Base-by-base conservation (phyloP, 2,329 filamentous ascomycete genomes). In the Xylariaceae sp. region DNA sequence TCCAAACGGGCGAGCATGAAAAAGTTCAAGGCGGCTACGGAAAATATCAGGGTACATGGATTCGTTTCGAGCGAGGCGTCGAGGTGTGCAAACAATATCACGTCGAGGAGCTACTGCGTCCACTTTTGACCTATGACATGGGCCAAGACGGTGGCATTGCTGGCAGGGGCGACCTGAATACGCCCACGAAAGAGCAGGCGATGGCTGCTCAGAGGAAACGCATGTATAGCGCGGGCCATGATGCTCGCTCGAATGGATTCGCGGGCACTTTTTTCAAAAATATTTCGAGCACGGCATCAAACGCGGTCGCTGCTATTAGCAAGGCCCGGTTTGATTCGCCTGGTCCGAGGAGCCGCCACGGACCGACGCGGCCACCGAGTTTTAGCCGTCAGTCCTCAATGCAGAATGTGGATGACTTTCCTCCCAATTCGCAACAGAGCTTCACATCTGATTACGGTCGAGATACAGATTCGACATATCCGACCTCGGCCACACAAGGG, bases 31-130 rank as follows among this genome's bases (percentile, higher is more conserved):
- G 94, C 35, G 94, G 94, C 4, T 99, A 99, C 67, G 94, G 94
- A 61, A 97, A 97, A 76, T 99, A 99, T 67, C 94, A 99, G 75
- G 94, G 94, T 53, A 99, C 94, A 2, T 99, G 94, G 94, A 95
- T 99, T 67, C 89, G 88, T 67, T 97, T 95, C 67, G 88, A 92
- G 48, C 85, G 92, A 58, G 94, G 92, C 1, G 80, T 95, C 45
- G 90, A 96, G 67, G 92, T 99, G 64, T 97, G 94, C 71, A 85
- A 88, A 42, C 83, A 86, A 61, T 87, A 87, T 63, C 83, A 81
- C 8, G 89, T 94, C 34, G 88, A 92, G 69, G 88, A 92, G 60
- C 65, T 89, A 4, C 74, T 94, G 47, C 80, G 83, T 27, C 87
- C 88, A 12, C 77, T 94, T 4, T 73, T 94, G 51, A 89, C 87